phyloP scores from a whole-genome alignment of 192 early-diverging fungal genomes.

The Linderina pennispora region DNA sequence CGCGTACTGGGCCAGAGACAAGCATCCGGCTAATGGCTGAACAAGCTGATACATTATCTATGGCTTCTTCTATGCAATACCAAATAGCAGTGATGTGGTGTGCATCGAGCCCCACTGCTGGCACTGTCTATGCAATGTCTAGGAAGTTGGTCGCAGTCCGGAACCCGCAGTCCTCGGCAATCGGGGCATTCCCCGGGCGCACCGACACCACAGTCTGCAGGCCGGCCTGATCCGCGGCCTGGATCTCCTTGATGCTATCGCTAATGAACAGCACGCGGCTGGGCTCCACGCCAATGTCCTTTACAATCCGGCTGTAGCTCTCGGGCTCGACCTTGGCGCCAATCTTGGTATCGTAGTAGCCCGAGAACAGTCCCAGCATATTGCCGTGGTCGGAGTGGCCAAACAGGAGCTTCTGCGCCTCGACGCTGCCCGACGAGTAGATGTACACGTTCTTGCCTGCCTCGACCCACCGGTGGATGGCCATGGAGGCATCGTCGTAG shows the following conservation, averaged over 20 bases:
- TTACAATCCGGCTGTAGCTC: constrained; percentile 73
- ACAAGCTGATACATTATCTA: too few species aligned
- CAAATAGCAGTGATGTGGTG: too few species aligned
- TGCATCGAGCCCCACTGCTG: too few species aligned
- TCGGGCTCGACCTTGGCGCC: constrained; percentile 66
- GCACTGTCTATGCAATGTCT: constrained; percentile 14
- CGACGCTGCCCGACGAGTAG: constrained; percentile 93
- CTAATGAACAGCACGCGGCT: constrained; percentile 76
- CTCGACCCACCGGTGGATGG: constrained; percentile 65
- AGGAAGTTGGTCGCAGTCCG: constrained; percentile 18
- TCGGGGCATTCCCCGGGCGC: constrained; percentile 64
- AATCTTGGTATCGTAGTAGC: constrained; percentile 90
- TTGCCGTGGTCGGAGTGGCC: constrained; percentile 75
- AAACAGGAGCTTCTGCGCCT: constrained; percentile 93
- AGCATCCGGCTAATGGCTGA: too few species aligned
- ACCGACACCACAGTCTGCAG: constrained; percentile 62
- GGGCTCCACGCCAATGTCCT: constrained; percentile 52
- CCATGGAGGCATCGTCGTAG: constrained; percentile 80
- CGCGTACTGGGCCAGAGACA: too few species aligned
- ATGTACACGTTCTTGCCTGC: constrained; percentile 71
- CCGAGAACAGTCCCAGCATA: constrained; percentile 64
- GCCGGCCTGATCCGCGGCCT: constrained; percentile 67
- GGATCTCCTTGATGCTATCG: constrained; percentile 83
- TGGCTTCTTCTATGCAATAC: too few species aligned
- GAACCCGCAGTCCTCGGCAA: constrained; percentile 5